phyloP scores from a whole-genome alignment of 805 yeast genomes.

The Pichia insulana region DNA sequence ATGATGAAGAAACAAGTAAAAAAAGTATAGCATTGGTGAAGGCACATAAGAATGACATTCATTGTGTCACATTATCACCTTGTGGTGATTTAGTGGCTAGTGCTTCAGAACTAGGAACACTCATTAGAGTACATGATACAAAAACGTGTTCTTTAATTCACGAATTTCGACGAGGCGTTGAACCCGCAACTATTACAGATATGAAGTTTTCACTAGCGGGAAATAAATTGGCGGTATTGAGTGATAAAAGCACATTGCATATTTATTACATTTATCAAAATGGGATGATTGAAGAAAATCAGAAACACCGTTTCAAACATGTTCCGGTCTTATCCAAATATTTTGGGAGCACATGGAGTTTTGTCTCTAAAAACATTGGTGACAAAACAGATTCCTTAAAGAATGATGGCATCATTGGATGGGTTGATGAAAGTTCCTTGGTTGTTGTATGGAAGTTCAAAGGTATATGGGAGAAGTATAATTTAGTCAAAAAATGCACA shows the following conservation, averaged over 20 bases:
- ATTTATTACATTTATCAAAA: conserved; percentile 35
- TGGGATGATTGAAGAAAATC: conserved; percentile 11
- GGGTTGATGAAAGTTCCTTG: conserved; percentile 69
- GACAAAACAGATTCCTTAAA: conserved; percentile 25
- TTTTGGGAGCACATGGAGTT: conserved; percentile 82
- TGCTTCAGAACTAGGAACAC: conserved; percentile 77
- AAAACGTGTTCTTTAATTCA: conserved; percentile 58
- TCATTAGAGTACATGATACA: conserved; percentile 66
- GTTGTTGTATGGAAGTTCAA: conserved; percentile 67
- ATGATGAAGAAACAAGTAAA: conserved; percentile 50
- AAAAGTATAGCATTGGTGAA: conserved; percentile 60
- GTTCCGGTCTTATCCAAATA: conserved; percentile 54
- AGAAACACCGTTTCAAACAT: conserved; percentile 58
- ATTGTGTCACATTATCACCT: conserved; percentile 54
- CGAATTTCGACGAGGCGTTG: conserved; percentile 87
- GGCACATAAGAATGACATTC: conserved; percentile 64
- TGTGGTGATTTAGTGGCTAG: conserved; percentile 66
- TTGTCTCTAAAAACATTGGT: conserved; percentile 57
- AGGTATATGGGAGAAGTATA: conserved; percentile 83
- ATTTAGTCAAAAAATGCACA: conserved; percentile 44
- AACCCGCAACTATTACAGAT: conserved; percentile 71
- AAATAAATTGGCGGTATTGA: conserved; percentile 67
- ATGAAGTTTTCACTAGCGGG: conserved; percentile 80
- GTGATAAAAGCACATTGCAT: conserved; percentile 87
- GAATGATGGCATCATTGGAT: conserved; percentile 48